Evolutionary conservation across 257 asterid genomes (phyloP), one percentile per base, ranked within the genome.

Genomic region (Avicennia marina): DNA sequence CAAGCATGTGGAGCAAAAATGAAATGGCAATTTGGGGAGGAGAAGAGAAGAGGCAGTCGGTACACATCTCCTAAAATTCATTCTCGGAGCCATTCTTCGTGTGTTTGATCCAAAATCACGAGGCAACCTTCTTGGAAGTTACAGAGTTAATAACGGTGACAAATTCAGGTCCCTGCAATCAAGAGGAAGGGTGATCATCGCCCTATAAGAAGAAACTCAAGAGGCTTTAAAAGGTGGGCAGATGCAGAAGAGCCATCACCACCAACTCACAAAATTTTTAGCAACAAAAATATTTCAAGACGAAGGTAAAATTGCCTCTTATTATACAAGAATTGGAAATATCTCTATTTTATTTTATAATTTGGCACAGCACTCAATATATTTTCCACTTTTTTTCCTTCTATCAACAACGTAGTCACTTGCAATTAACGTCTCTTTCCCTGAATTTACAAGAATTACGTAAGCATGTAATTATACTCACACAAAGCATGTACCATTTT

Each of bases 101-200:
- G 38, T n/a, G n/a, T n/a, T 20, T 27, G 60, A 54, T 44, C 9
- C 12, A 19, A 15, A 48, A 69, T 80, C 76, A 83, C 34, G 78
- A 83, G 47, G 86, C 76, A 32, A 80, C 83, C 77, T 73, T 78
- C 78, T 83, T 80, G 52, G 83, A 74, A 45, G 85, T 71, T 34
- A 80, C 93, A 53, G 93, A 80, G 65, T 83, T 83, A 44, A 80
- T 52, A 13, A 83, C 80, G 63, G 86, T 70, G 32, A 84, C 83
- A 62, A 83, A 80, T 68, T 83, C 93, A 25, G 85, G 82, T 24
- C 93, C 93, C 93, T 83, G 65, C 69, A 45, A 60, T 68, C 44
- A 62, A 29, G 64, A 40, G 62, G 39, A 56, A 41, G 13, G 4
- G 8, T 2, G 29, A 59, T 27, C 40, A 50, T 56, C 50, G 57